These are phyloP conservation scores for Fistulinella staudtii DNA, from an alignment of 1,284 basidiomycete species.

Conservation along the genomic window DNA sequence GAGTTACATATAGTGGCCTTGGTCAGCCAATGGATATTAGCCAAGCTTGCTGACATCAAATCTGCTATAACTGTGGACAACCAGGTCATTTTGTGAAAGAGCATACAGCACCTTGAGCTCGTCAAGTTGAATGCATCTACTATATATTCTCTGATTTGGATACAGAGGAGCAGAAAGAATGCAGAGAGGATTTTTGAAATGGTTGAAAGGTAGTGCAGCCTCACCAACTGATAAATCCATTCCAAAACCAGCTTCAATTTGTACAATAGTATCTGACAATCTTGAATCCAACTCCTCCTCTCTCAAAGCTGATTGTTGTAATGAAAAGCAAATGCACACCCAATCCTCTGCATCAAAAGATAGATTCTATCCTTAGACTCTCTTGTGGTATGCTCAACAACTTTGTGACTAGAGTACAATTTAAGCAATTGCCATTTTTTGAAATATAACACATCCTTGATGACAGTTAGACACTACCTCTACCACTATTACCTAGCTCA, in stretches of 20 bases:
- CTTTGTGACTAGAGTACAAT: not conserved
- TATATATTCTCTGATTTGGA: not conserved
- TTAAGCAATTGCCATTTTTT: not conserved
- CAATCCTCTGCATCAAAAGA: too few relatives aligned
- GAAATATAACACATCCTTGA: not conserved
- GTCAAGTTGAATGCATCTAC: not conserved
- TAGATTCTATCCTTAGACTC: not conserved
- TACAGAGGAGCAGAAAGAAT: not conserved
- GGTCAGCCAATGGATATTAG: slow-evolving; percentile 2
- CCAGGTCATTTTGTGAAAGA: not conserved
- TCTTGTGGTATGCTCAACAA: not conserved
- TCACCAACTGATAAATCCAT: not conserved
- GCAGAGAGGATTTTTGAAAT: slow-evolving; percentile 1
- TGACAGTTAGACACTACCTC: not conserved
- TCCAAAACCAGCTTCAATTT: not conserved
- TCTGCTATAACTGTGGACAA: not conserved
- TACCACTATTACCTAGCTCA: slow-evolving; percentile 1
- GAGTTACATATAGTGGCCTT: not conserved
- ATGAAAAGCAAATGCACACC: not conserved
- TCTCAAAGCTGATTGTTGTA: too few relatives aligned
- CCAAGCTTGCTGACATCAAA: too few relatives aligned
- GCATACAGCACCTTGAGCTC: not conserved
- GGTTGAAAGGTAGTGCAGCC: not conserved
- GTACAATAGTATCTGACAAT: too few relatives aligned
- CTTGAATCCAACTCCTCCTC: too few relatives aligned